Percentiles rank a stretch among this genome's conserved stretches.
Evolutionary conservation across 1,284 basidiomycete species (phyloP).

Genomic region (Apiotrichum laibachii): DNA sequence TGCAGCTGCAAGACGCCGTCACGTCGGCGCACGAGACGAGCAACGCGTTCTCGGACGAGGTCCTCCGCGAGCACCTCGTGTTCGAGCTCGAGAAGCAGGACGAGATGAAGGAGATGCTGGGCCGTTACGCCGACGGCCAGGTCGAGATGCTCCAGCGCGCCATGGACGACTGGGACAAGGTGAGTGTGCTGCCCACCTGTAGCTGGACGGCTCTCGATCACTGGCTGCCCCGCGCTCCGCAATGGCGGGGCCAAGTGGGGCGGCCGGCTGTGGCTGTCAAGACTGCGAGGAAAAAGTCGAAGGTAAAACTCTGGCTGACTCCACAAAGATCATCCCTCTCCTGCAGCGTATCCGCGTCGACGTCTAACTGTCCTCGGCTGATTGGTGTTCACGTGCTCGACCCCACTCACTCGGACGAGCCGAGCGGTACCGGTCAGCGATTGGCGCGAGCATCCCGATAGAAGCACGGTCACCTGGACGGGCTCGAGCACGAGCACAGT

Average conservation of each 20-base stretch:
- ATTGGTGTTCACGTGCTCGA: too few relatives aligned
- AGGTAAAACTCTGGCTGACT: neutral
- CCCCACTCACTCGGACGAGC: too few relatives aligned
- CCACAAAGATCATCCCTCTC: constrained; percentile 66
- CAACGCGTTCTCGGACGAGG: constrained; percentile 91
- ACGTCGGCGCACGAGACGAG: constrained; percentile 91
- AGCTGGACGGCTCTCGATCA: too few relatives aligned
- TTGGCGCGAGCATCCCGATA: too few relatives aligned
- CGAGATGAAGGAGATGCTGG: constrained; percentile 93
- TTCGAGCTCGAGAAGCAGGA: constrained; percentile 87
- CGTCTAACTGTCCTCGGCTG: constrained; percentile 56
- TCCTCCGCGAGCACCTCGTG: constrained; percentile 79
- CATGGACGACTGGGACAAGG: constrained; percentile 84
- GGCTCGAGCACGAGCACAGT: too few relatives aligned
- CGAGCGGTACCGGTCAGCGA: too few relatives aligned
- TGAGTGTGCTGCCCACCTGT: too few relatives aligned
- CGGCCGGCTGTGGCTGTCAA: neutral
- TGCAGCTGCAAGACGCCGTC: constrained; percentile 90
- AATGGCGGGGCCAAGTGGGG: neutral
- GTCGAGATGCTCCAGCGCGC: constrained; percentile 89
- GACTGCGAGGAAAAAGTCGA: neutral
- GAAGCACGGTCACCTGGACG: too few relatives aligned
- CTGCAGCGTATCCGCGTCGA: constrained; percentile 84
- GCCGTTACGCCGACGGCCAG: constrained; percentile 84
- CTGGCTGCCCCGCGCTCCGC: too few relatives aligned